Evolutionary conservation across 169 alveolate genomes (phyloP).

Genomic region (Plasmodium cynomolgi): DNA sequence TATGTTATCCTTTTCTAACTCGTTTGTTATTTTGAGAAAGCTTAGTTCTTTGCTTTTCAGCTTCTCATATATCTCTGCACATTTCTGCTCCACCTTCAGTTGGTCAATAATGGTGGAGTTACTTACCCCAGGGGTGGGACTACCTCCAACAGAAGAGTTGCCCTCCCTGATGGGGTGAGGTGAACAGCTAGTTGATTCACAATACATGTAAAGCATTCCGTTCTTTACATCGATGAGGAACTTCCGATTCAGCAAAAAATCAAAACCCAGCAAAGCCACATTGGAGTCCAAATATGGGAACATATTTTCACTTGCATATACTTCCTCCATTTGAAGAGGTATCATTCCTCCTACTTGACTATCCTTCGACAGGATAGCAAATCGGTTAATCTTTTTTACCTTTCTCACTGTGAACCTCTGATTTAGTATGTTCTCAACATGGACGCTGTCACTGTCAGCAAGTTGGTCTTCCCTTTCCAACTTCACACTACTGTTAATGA

Average conservation of each 20-base stretch:
- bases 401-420: slow-evolving; percentile 15
- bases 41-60: slow-evolving; percentile 38
- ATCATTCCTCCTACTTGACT: not conserved
- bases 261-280: slow-evolving; percentile 47
- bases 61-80: slow-evolving; percentile 37
- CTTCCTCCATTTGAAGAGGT: not conserved
- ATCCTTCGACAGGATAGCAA: slow-evolving; percentile 1
- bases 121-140: not conserved
- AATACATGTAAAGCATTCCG: not conserved
- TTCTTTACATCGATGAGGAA: slow-evolving; percentile 45
- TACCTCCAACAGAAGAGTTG: not conserved
- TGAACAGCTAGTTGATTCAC: not conserved
- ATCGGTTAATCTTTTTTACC: not conserved
- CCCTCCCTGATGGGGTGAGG: not conserved
- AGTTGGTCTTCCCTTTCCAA: not conserved
- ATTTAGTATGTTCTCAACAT: slow-evolving; percentile 37
- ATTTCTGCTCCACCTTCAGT: not conserved
- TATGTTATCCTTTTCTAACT: slow-evolving; percentile 37
- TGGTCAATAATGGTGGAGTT: not conserved
- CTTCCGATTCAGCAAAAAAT: slow-evolving; percentile 21
- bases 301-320: slow-evolving; percentile 4
- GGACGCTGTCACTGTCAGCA: not conserved
- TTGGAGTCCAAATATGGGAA: slow-evolving; percentile 11
- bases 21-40: slow-evolving; percentile 55
- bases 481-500: not conserved